These are phyloP conservation scores for Marchantia polymorpha DNA, from an alignment of 225 moss, liverwort and hornwort species.

Conservation along the genomic window DNA sequence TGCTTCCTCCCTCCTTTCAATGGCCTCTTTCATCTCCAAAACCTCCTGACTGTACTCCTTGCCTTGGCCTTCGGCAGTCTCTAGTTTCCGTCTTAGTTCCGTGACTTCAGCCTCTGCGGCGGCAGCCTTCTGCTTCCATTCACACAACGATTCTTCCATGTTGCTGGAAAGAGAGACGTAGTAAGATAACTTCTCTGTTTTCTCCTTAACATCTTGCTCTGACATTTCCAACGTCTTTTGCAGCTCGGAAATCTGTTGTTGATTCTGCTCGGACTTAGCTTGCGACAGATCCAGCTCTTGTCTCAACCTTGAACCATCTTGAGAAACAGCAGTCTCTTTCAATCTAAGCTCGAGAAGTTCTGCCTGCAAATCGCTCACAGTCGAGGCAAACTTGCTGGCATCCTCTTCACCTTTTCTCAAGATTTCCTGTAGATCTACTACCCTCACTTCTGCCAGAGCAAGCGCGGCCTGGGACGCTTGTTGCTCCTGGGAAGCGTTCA, in stretches of 20 bases:
- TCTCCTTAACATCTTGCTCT: constrained; percentile 29
- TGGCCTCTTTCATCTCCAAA: constrained; percentile 17
- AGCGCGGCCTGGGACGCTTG: constrained; percentile 18
- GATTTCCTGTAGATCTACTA: constrained; percentile 16
- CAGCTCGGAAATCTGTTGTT: constrained; percentile 20
- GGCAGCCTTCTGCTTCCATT: constrained; percentile 52
- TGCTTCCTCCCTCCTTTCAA: constrained; percentile 26
- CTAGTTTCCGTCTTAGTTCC: constrained; percentile 23
- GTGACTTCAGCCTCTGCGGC: constrained; percentile 19
- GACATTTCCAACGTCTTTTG: constrained; percentile 27
- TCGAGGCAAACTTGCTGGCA: not conserved
- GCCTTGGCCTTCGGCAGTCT: constrained; percentile 24
- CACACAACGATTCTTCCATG: constrained; percentile 40
- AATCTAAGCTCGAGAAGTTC: constrained; percentile 34
- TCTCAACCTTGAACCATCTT: constrained; percentile 27
- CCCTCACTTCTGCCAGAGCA: constrained; percentile 11
- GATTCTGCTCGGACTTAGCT: constrained; percentile 25
- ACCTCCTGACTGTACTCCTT: constrained; percentile 19
- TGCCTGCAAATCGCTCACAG: constrained; percentile 20
- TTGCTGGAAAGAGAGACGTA: constrained; percentile 17
- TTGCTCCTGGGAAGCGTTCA: constrained; percentile 26
- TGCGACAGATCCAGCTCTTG: constrained; percentile 32
- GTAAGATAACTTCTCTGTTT: constrained; percentile 19
- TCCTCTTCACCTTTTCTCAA: constrained; percentile 18
- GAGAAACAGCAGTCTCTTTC: constrained; percentile 25